A percentile compares a stretch with the other conserved stretches of the same genome.
phyloP scores from a whole-genome alignment of 192 early-diverging fungal genomes.

The Entomortierella chlamydospora region DNA sequence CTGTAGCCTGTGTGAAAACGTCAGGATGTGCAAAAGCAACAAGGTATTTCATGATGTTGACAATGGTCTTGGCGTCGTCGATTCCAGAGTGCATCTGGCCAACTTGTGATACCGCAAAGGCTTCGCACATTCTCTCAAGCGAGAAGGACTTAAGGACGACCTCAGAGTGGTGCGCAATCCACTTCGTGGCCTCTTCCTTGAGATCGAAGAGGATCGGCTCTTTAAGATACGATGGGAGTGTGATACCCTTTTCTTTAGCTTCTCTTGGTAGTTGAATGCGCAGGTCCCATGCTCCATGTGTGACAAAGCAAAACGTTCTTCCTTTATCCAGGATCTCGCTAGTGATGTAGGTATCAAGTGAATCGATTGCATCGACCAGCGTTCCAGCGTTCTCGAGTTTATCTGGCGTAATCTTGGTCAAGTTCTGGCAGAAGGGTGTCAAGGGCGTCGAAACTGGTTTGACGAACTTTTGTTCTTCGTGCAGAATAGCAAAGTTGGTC shows the following conservation, averaged over 20 bases:
- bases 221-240: constrained; percentile 67
- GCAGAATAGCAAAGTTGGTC: constrained; percentile 51
- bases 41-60: constrained; percentile 65
- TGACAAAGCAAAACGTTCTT: constrained; percentile 74
- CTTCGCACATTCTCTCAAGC: constrained; percentile 68
- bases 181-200: constrained; percentile 72
- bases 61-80: constrained; percentile 70
- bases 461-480: constrained; percentile 62
- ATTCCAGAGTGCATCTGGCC: constrained; percentile 67
- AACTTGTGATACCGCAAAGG: constrained; percentile 61
- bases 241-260: constrained; percentile 71
- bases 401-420: constrained; percentile 72
- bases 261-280: constrained; percentile 76
- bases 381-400: constrained; percentile 62
- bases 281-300: constrained; percentile 78
- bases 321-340: constrained; percentile 61
- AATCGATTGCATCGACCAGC: constrained; percentile 64
- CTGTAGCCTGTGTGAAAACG: constrained; percentile 71
- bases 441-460: constrained; percentile 63
- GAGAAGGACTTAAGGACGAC: constrained; percentile 62
- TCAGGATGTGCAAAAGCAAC: constrained; percentile 62
- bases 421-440: constrained; percentile 67
- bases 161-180: constrained; percentile 71
- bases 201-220: constrained; percentile 75
- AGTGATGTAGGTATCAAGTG: constrained; percentile 65